Evolutionary conservation across 768 basidiomycete species (phyloP).

Genomic region (Mycena metata): DNA sequence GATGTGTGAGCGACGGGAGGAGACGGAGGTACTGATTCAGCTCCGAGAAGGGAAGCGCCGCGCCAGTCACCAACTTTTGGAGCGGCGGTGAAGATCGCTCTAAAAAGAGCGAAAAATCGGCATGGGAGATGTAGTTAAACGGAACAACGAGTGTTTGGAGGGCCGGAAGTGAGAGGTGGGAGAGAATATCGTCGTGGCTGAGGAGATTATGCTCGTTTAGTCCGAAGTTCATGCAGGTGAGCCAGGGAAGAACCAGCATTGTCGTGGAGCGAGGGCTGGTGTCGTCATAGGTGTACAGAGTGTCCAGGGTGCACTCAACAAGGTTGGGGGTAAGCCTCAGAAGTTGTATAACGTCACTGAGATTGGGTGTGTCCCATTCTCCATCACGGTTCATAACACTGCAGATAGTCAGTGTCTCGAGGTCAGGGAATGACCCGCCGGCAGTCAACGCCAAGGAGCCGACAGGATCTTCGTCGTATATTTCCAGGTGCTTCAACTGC

Average conservation of each 20-base stretch:
- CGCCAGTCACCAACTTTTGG: not conserved
- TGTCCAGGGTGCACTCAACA: not conserved
- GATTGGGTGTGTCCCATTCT: not conserved
- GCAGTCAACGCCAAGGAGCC: not conserved
- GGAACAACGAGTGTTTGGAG: not conserved
- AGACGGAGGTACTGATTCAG: no score
- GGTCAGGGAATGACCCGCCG: not conserved
- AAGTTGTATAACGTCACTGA: not conserved
- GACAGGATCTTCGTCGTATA: not conserved
- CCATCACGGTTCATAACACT: not conserved
- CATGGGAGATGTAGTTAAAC: not conserved
- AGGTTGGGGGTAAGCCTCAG: conserved; percentile 1
- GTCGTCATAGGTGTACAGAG: not conserved
- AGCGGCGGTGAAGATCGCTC: conserved; percentile 17
- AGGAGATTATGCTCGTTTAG: rapidly evolving
- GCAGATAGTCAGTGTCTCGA: no score
- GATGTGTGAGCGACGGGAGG: no score
- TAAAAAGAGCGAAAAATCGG: not conserved
- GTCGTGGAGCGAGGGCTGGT: no score
- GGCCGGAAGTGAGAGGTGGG: not conserved
- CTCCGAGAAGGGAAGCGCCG: no score
- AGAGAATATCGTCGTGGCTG: not conserved
- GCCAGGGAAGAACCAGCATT: not conserved
- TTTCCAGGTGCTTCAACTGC: not conserved
- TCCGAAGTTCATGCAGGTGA: not conserved